Base-by-base conservation (phyloP, 768 basidiomycete species). In the Serpula lacrymans region DNA sequence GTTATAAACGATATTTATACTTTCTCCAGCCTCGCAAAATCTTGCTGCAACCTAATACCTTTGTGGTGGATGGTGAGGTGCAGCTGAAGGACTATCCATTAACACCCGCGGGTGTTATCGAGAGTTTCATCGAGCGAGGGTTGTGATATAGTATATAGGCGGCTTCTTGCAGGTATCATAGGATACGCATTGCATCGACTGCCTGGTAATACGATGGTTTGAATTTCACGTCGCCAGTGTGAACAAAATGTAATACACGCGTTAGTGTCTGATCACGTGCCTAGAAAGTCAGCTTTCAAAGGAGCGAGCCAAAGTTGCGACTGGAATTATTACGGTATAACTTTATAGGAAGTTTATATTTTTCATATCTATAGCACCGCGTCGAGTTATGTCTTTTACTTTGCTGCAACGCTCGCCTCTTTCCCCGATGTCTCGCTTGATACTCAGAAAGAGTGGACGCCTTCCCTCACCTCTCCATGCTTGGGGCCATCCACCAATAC, bases 31-130 rank as follows among this genome's bases (percentile, higher is more conserved):
- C 90, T 13, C 79, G 90, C 43, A 92, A 89, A 60, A 73, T 89
- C 13, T 85, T 92, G 61, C 81, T 88, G 3, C 90, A 89, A 60
- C 85, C 88, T 3, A 91, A 85, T 53, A 88, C 88, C 11, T 66
- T 81, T 50, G 50, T 90, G 34, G 74, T 74, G 38, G 65, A 79
- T 48, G 81, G 68, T 20, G 77, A 88, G 50, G 85, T 88, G 20
- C 66, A 79, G 39, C 63, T 94, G 45, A 87, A 80, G 58, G 88
- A 92, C 53, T 91, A 91, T 55, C 78, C 85, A 7, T 63, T 86
- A 41, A 88, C 82, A 1, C 53, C 76, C 2, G 80, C 73, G 16
- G 91, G 90, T 23, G 71, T 81, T 24, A 87, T 94, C 39, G 75
- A 89, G 62, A 87, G 86, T 51, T 85, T 84, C 63, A 78, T 94